Base-by-base conservation (phyloP, 345 rosid genomes). In the Citrus glauca region DNA sequence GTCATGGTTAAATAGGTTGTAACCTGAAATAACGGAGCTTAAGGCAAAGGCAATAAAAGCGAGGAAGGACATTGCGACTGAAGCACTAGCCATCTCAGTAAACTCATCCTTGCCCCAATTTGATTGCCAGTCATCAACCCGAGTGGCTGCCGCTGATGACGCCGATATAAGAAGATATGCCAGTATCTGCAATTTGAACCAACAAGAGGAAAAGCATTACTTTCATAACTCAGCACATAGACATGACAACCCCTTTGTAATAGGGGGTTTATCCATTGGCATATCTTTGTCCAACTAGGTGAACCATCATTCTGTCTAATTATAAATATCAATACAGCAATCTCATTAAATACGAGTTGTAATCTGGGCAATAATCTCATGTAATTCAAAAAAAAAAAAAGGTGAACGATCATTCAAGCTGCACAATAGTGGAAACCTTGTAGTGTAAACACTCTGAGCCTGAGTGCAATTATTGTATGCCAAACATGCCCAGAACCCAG, bases 61-160 rank as follows among this genome's bases (percentile, higher is more conserved):
- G 30, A 93, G 69, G 72, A 97, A 94, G 33, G 98, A 86, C 88
- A 90, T 86, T 0, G 92, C 93, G 6, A 97, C 82, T 0, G 99
- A 97, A 13, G 95, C 96, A 78, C 86, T 97, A 1, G 99, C 98
- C 98, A 90, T 94, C 80, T 88, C 85, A 6, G 98, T 97, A 90
- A 97, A 97, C 78, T 88, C 90, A 67, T 97, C 99, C 77, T 91
- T 94, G n/a, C 99, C 99, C 99, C 99, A 97, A 68, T 94, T 97
- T 9, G 97, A 90, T 37, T 91, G 91, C 99, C 99, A 97, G 74
- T 94, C 98, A 71, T 86, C 91, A 30, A 93, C 98, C 11, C 98
- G 86, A 9, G 97, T 97, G 55, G 99, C 99, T 71, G 98, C 97
- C 7, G 98, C 85, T 2, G 99, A 94, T 59, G 99, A 82, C 17